Evolutionary conservation across 345 rosid species (phyloP), one percentile per base, ranked within the genome.

Genomic region (Murraya koenigii): DNA sequence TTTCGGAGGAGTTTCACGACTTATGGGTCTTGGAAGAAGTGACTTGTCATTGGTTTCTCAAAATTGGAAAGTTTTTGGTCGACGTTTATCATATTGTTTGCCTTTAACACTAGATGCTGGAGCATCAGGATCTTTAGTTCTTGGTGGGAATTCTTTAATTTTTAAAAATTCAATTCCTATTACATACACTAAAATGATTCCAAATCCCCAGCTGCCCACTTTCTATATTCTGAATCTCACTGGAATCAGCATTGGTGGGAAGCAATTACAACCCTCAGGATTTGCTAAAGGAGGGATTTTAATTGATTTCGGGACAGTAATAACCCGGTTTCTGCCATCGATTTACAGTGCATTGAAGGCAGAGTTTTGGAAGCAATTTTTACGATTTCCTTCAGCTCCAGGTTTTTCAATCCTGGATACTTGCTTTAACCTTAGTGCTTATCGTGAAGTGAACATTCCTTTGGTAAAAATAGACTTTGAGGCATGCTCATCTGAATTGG

Each of bases 221-320:
- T 95, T 95, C 80, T 95, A 95, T 78, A 79, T 95, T 76, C 86
- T 93, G 69, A 93, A 95, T 74, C 89, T 95, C 63, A 95, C 97
- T 3, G 89, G 93, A 11, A 70, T 87, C 59, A 87, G 78, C 47
- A 77, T 95, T 13, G 98, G 97, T 6, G 93, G 91, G 59, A 88
- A 83, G 78, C 75, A 78, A 20, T 60, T 90, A 59, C 73, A 86
- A 70, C 61, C 78, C 70, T 73, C 85, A 49, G 80, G 82, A 72
- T 88, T 89, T 30, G 88, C 90, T 20, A 83, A 78, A 69, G 77
- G 74, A 4, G 87, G 80, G 60, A 85, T 90, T 47, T 76, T 93
- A 66, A 90, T 93, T 0, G 99, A 95, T 82, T 95, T 98, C 0
- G 98, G 98, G 73, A 95, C 98, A 0, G 96, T 93, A 28, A 93